phyloP scores from a whole-genome alignment of 768 basidiomycete genomes.

The Suillus tomentosus region DNA sequence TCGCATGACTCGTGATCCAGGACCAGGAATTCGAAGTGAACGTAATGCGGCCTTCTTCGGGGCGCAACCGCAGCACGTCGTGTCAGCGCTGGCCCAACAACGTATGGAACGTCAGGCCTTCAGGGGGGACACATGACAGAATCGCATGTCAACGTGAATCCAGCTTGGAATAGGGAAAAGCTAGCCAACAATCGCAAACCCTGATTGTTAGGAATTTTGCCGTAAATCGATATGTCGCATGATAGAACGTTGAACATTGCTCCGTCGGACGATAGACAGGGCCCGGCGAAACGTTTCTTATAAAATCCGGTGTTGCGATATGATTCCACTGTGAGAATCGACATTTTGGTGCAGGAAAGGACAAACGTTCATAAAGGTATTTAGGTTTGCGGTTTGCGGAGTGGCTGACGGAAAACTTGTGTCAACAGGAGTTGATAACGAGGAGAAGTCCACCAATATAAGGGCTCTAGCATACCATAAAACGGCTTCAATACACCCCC shows the following conservation, averaged over 20 bases:
- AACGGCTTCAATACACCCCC: not conserved
- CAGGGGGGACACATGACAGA: not conserved
- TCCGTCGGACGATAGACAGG: not conserved
- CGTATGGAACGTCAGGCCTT: not conserved
- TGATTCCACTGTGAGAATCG: not conserved
- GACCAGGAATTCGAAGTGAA: not conserved
- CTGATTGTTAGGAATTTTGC: not conserved
- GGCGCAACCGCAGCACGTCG: not conserved
- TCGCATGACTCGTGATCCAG: not conserved
- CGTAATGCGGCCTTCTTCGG: not conserved
- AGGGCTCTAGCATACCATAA: not conserved
- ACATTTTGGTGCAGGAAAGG: not conserved
- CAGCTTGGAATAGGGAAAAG: constrained; percentile 1
- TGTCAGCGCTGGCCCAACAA: not conserved
- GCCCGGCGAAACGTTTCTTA: not conserved
- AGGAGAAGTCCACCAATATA: not conserved
- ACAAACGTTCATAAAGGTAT: not conserved
- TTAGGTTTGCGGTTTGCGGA: not conserved
- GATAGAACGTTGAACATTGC: not conserved
- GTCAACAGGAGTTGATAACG: not conserved
- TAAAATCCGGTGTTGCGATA: not conserved
- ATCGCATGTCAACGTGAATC: not conserved
- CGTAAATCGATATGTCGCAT: not conserved
- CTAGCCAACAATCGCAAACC: not conserved
- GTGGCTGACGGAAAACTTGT: not conserved